Conservation (phyloP, 306 rosid genomes). For the Canavalia gladiata region DNA sequence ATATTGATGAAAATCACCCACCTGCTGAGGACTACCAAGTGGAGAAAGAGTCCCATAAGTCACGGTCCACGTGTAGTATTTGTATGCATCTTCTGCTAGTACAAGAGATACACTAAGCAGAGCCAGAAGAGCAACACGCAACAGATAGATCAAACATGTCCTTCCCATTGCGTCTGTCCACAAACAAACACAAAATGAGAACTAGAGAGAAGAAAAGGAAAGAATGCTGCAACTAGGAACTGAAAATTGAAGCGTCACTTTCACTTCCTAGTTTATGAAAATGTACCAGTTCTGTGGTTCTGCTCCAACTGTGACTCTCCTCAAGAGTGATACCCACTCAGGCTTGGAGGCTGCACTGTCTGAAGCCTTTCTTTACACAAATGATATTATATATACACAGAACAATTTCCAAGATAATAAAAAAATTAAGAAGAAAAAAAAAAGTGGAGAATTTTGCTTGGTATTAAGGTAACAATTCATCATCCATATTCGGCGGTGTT, state of each 20-base stretch:
- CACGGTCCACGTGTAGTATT: slow-evolving; percentile 85
- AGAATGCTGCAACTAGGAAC: not conserved
- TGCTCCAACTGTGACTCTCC: slow-evolving; percentile 30
- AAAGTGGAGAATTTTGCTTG: slow-evolving; percentile 23
- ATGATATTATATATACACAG: not conserved
- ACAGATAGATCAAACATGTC: slow-evolving; percentile 49
- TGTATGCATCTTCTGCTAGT: slow-evolving; percentile 86
- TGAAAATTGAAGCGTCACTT: slow-evolving; percentile 39
- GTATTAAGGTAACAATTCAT: slow-evolving; percentile 46
- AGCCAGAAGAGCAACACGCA: slow-evolving; percentile 56
- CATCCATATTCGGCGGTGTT: slow-evolving; percentile 53
- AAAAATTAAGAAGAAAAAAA: slow-evolving; percentile 9
- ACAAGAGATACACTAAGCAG: slow-evolving; percentile 57
- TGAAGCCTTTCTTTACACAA: slow-evolving; percentile 7
- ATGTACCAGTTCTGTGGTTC: slow-evolving; percentile 40
- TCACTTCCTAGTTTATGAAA: not conserved
- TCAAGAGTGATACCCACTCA: slow-evolving; percentile 28
- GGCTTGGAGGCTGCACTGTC: slow-evolving; percentile 39
- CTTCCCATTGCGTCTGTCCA: slow-evolving; percentile 73
- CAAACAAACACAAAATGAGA: slow-evolving; percentile 38
- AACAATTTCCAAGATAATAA: not conserved
- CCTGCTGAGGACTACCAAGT: slow-evolving; percentile 91
- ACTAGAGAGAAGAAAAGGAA: not conserved
- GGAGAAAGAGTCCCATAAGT: slow-evolving; percentile 91
- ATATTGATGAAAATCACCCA: slow-evolving; percentile 40